Conservation (phyloP, 1,284 basidiomycete species). For the Papiliotrema nemorosa region DNA sequence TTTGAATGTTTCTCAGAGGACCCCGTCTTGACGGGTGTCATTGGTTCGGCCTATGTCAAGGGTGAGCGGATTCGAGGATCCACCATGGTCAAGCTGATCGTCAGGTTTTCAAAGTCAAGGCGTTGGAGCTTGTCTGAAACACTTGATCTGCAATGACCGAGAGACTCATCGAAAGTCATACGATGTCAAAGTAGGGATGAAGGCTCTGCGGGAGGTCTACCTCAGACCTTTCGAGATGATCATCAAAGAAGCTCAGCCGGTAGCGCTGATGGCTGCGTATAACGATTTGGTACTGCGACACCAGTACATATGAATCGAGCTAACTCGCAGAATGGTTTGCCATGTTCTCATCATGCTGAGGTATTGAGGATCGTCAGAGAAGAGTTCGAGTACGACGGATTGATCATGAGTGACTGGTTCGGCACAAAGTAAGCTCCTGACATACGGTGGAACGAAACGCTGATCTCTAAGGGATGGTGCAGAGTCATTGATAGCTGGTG, state of each 20-base stretch:
- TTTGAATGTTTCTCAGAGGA: conserved; percentile 67
- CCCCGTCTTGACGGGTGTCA: conserved; percentile 63
- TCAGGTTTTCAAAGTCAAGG: conserved; percentile 59
- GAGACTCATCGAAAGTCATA: conserved; percentile 22
- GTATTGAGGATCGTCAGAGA: not conserved
- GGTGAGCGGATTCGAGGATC: conserved; percentile 46
- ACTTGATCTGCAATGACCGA: conserved; percentile 31
- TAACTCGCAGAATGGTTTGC: not conserved
- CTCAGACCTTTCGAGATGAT: conserved; percentile 69
- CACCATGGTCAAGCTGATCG: not conserved
- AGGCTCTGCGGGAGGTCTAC: conserved; percentile 75
- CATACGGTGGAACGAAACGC: not conserved
- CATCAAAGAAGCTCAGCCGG: not conserved
- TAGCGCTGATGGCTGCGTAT: conserved; percentile 3
- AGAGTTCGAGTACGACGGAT: not conserved
- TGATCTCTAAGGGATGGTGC: not conserved
- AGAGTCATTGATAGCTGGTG: not conserved
- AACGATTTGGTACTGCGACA: conserved; percentile 4
- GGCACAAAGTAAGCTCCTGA: not conserved
- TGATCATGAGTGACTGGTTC: conserved; percentile 4
- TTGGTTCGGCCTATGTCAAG: conserved; percentile 66
- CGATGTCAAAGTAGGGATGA: conserved; percentile 52
- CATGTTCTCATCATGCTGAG: not conserved
- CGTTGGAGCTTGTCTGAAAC: conserved; percentile 54
- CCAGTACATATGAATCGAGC: no score